These are phyloP conservation scores for Sodiomyces alkalinus DNA, from an alignment of 2,329 filamentous ascomycete genomes.

Conservation along the genomic window DNA sequence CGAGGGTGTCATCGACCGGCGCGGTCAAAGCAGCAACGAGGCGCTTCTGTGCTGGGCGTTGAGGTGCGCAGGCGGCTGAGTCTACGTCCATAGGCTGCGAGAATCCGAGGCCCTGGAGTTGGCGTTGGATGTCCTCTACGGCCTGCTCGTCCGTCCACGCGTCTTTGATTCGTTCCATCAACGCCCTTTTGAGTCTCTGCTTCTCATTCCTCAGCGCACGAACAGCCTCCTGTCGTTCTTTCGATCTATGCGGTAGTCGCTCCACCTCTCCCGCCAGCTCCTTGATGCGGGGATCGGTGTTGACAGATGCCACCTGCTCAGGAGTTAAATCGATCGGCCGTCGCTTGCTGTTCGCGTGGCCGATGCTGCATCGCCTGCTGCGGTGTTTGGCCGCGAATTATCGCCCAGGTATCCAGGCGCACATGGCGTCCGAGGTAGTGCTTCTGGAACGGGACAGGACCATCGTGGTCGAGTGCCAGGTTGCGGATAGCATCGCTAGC, in stretches of 20 bases:
- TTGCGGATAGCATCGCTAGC: too few relatives aligned
- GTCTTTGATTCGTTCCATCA: constrained; percentile 7
- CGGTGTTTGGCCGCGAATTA: too few relatives aligned
- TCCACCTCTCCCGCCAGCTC: background rate
- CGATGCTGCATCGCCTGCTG: too few relatives aligned
- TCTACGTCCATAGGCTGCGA: constrained; percentile 2
- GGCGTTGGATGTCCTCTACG: constrained; percentile 9
- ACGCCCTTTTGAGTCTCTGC: constrained; percentile 6
- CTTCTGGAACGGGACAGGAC: too few relatives aligned
- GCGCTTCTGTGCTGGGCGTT: constrained; percentile 7
- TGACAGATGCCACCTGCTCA: constrained; percentile 6
- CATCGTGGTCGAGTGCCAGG: too few relatives aligned
- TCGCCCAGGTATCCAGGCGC: too few relatives aligned
- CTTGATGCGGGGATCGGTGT: constrained; percentile 5
- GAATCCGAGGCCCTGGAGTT: constrained; percentile 9
- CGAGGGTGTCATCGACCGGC: constrained; percentile 2
- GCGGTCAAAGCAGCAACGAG: constrained; percentile 6
- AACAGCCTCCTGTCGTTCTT: constrained; percentile 3
- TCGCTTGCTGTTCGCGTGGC: too few relatives aligned
- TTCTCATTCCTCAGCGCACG: constrained; percentile 6
- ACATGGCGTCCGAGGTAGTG: too few relatives aligned
- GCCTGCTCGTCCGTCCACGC: constrained; percentile 9
- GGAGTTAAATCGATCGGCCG: too few relatives aligned
- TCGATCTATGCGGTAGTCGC: constrained; percentile 1
- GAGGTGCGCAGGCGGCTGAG: constrained; percentile 1